phyloP scores from a whole-genome alignment of 208 protist species.

The Leishmania turanica region DNA sequence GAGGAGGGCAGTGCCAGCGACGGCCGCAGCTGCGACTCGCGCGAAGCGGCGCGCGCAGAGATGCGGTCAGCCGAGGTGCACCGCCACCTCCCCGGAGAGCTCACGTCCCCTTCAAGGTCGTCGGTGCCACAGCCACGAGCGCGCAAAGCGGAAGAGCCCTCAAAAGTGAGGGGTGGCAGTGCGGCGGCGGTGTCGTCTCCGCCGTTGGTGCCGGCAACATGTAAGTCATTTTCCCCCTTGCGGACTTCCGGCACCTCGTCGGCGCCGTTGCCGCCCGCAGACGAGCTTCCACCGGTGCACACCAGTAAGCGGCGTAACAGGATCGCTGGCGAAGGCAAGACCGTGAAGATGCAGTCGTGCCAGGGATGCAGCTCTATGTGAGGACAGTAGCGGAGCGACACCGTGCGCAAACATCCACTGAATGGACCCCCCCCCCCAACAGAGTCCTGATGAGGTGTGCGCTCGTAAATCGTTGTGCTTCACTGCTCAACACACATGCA shows the following conservation, averaged over 20 bases:
- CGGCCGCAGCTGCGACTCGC: background rate
- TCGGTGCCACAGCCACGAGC: background rate
- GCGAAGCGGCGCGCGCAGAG: background rate
- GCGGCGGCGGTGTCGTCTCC: background rate
- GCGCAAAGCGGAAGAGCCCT: background rate
- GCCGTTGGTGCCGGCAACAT: background rate
- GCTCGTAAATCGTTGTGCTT: background rate
- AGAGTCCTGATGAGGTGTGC: background rate
- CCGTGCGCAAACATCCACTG: too few species aligned
- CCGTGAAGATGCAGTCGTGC: conserved; percentile 22
- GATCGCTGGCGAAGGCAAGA: background rate
- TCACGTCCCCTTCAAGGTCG: background rate
- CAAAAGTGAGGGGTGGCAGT: too few species aligned
- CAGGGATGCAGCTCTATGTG: conserved; percentile 21
- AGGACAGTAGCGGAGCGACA: background rate
- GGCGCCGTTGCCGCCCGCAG: background rate
- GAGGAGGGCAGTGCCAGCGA: background rate
- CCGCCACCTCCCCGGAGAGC: background rate
- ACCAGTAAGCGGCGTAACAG: background rate
- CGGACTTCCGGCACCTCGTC: background rate
- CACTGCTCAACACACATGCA: background rate
- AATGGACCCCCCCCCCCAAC: too few species aligned
- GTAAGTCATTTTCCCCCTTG: background rate
- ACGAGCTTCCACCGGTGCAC: background rate
- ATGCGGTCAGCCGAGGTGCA: background rate